Base-by-base conservation (phyloP, 139 green algal species). In the Chlamydomonas sp. region DNA sequence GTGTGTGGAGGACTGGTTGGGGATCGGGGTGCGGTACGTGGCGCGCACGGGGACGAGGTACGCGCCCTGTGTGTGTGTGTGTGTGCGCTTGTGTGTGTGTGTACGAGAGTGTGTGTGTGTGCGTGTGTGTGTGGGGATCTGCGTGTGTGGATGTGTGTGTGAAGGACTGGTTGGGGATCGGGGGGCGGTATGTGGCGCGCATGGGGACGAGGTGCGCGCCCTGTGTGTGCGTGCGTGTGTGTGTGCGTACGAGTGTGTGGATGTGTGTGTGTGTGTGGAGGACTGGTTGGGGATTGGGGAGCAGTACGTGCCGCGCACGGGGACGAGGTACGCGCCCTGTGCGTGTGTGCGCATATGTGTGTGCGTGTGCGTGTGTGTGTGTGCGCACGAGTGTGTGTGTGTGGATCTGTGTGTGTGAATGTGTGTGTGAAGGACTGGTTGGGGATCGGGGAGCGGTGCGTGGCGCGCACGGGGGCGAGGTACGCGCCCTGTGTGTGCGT, bases 181-280 rank as follows among this genome's bases (percentile, higher is more conserved):
- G 72, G n/a, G n/a, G n/a, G 57, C 49, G 73, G 74, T 81, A 84
- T 3, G 59, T 54, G 1, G 24, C 65, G 28, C 49, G 34, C 3
- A 87, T 48, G 8, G 82, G 82, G 34, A 81, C 71, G 28, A 83
- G 65, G 65, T 79, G 77, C 1, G 77, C 78, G 26, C 75, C 77
- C 1, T 72, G 29, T 35, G 79, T n/a, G n/a, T n/a, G n/a, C n/a
- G n/a, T n/a, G n/a, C n/a, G n/a, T n/a, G n/a, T n/a, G n/a, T n/a
- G n/a, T n/a, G n/a, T n/a, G n/a, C n/a, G n/a, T n/a, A n/a, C n/a
- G n/a, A n/a, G n/a, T n/a, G n/a, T n/a, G n/a, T n/a, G n/a, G n/a
- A n/a, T n/a, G n/a, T n/a, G n/a, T n/a, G n/a, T n/a, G n/a, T n/a
- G n/a, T n/a, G n/a, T n/a, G n/a, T n/a, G n/a, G n/a, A n/a, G n/a